These are phyloP conservation scores for Nidula microcarpa DNA, from an alignment of 768 basidiomycete species.

Conservation along the genomic window DNA sequence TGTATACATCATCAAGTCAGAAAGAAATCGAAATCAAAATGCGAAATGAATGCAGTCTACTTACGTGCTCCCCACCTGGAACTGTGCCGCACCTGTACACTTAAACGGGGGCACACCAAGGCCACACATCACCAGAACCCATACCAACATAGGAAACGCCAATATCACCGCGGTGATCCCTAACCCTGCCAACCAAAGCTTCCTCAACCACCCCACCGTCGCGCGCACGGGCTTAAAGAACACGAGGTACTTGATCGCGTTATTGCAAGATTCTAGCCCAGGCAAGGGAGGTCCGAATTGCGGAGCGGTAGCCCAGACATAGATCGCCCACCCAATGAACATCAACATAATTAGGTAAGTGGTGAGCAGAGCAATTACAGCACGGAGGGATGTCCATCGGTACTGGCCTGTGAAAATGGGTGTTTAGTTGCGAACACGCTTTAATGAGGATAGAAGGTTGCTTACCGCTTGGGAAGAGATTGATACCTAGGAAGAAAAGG, in stretches of 20 bases:
- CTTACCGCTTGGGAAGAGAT: conserved; percentile 5
- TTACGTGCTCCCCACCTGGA: too few relatives aligned
- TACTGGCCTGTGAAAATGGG: background rate
- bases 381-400: background rate
- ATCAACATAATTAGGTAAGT: conserved; percentile 7
- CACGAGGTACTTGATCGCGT: conserved; percentile 10
- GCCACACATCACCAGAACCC: too few relatives aligned
- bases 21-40: too few relatives aligned
- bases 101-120: too few relatives aligned
- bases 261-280: background rate
- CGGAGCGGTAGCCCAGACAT: conserved; percentile 10
- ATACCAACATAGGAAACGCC: background rate
- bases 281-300: conserved; percentile 1
- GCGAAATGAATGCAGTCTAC: too few relatives aligned
- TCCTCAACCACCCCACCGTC: conserved; percentile 9
- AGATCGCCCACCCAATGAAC: conserved; percentile 8
- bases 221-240: conserved; percentile 6
- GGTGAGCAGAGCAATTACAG: background rate
- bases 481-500: conserved; percentile 8
- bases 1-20: background rate
- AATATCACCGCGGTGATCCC: background rate
- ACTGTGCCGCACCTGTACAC: too few relatives aligned
- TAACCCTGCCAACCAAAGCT: conserved; percentile 8
- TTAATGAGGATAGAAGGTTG: too few relatives aligned
- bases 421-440: too few relatives aligned